Evolutionary conservation across 441 rosid species (phyloP).

Genomic region (Eruca vesicaria): DNA sequence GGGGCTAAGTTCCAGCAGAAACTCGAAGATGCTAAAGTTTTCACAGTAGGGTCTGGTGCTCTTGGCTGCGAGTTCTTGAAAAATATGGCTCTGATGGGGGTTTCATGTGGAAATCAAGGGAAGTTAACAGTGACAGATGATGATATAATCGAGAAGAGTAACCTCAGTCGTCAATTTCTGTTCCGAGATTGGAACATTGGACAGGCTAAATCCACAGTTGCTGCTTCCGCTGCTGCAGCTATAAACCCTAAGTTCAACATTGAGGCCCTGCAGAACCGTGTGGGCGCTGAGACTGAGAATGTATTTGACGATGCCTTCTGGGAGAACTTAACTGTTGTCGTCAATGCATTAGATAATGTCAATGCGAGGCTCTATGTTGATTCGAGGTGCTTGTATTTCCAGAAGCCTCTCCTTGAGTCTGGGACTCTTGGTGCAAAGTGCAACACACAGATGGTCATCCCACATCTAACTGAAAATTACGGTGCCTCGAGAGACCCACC

Average conservation of each 20-base stretch:
- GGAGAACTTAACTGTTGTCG: conserved; percentile 68
- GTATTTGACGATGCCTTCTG: conserved; percentile 83
- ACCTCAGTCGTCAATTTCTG: conserved; percentile 89
- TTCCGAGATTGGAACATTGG: conserved; percentile 97
- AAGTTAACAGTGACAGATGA: conserved; percentile 86
- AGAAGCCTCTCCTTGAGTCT: conserved; percentile 91
- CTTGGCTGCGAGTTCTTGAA: conserved; percentile 92
- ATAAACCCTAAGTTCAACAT: conserved; percentile 65
- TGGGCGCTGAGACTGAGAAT: conserved; percentile 78
- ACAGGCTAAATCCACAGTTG: conserved; percentile 93
- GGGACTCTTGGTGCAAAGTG: conserved; percentile 92
- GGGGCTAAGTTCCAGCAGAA: conserved; percentile 86
- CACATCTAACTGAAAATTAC: conserved; percentile 85
- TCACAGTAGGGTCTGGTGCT: conserved; percentile 93
- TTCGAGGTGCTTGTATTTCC: conserved; percentile 88
- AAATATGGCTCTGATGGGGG: conserved; percentile 90
- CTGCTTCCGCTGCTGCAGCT: conserved; percentile 73
- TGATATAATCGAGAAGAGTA: conserved; percentile 94
- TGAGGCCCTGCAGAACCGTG: conserved; percentile 89
- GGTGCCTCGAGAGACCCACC: conserved; percentile 97
- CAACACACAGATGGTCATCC: conserved; percentile 93
- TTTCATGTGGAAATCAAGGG: conserved; percentile 72
- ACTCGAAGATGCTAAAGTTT: conserved; percentile 72
- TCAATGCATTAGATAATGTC: conserved; percentile 87
- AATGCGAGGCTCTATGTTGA: conserved; percentile 90